Evolutionary conservation across 164 flowering plant genomes (phyloP).

Genomic region (Vitis riparia): DNA sequence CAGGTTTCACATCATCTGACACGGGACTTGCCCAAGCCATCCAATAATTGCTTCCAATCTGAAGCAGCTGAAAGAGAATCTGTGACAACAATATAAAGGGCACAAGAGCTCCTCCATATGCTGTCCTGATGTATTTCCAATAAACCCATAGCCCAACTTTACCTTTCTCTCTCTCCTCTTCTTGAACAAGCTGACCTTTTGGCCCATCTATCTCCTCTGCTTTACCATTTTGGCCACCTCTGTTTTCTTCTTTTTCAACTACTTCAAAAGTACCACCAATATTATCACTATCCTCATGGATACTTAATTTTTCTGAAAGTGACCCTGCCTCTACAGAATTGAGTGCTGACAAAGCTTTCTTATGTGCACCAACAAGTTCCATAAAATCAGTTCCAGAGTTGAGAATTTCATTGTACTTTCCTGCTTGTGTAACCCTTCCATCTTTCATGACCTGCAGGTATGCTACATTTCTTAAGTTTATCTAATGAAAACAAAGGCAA

Average conservation of each 20-base stretch:
- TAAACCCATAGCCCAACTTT: no score
- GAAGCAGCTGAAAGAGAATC: slow-evolving; percentile 65
- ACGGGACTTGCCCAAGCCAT: slow-evolving; percentile 93
- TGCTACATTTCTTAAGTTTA: not conserved
- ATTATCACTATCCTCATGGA: slow-evolving; percentile 15
- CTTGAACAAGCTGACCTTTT: slow-evolving; percentile 77
- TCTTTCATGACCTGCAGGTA: slow-evolving; percentile 67
- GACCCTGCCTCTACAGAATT: slow-evolving; percentile 31
- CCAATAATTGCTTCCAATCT: slow-evolving; percentile 95
- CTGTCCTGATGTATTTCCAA: no score
- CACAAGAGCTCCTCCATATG: no score
- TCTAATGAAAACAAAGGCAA: not conserved
- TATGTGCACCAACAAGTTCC: slow-evolving; percentile 91
- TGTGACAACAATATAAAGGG: no score
- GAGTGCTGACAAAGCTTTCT: slow-evolving; percentile 64
- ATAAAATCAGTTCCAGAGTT: slow-evolving; percentile 72
- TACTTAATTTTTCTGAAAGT: slow-evolving; percentile 5
- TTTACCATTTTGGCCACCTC: no score
- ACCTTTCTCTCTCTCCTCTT: no score
- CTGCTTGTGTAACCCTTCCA: slow-evolving; percentile 81
- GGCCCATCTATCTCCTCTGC: slow-evolving; percentile 22
- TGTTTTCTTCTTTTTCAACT: no score
- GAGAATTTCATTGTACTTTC: slow-evolving; percentile 74
- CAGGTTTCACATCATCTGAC: slow-evolving; percentile 49
- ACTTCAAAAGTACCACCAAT: not conserved